Evolutionary conservation across 306 rosid species (phyloP).

Genomic region (Gastrolobium villosum): DNA sequence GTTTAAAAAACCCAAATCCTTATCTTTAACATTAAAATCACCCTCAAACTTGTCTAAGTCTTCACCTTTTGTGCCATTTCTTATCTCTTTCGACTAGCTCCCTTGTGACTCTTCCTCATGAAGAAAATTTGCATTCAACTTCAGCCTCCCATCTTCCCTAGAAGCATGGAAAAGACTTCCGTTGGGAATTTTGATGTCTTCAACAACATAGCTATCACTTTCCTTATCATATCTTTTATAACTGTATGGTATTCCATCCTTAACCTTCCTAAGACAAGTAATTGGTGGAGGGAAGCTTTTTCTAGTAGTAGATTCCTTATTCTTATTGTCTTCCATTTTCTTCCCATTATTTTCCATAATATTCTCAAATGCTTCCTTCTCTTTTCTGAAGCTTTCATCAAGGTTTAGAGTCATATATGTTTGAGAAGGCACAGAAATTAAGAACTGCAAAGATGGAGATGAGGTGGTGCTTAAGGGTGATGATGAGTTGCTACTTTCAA

Average conservation of each 20-base stretch:
- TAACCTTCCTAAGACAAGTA: background rate
- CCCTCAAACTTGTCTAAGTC: no score
- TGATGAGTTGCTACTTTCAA: background rate
- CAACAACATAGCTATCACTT: background rate
- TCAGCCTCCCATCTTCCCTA: slow-evolving; percentile 26
- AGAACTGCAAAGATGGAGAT: background rate
- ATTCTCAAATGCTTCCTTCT: background rate
- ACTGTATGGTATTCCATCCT: slow-evolving; percentile 5
- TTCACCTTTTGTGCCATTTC: background rate
- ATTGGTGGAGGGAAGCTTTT: slow-evolving; percentile 14
- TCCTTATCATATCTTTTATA: background rate
- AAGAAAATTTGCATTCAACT: background rate
- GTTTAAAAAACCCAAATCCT: no score
- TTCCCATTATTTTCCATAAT: background rate
- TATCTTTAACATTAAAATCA: no score
- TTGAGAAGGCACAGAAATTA: background rate
- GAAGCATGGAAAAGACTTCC: background rate
- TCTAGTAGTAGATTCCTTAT: background rate
- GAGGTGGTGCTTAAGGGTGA: background rate
- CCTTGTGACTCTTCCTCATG: background rate
- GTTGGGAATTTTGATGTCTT: slow-evolving; percentile 1
- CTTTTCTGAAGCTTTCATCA: background rate
- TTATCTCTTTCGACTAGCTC: no score
- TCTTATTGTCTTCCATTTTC: background rate
- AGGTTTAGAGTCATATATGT: background rate